phyloP scores from a whole-genome alignment of 371 early-diverging fungal genomes.

The Rhizopus delemar region DNA sequence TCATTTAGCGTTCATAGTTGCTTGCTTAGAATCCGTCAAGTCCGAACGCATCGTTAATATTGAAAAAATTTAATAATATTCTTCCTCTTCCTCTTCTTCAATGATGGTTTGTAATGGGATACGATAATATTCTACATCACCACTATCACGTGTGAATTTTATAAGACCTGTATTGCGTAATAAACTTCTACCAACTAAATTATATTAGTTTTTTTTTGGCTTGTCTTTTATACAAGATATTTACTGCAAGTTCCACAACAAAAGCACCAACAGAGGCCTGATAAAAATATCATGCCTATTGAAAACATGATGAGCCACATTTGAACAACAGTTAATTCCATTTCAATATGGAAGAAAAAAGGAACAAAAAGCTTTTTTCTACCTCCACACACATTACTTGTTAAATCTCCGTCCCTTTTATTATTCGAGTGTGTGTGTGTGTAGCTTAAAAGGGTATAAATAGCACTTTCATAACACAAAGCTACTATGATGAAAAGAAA shows the following conservation, averaged over 20 bases:
- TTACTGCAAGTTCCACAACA: constrained; percentile 53
- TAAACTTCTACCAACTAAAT: constrained; percentile 31
- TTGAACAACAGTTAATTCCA: constrained; percentile 21
- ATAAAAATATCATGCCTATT: constrained; percentile 29
- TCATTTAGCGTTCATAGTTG: constrained; percentile 48
- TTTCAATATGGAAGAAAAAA: not conserved
- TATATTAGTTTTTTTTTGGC: not conserved
- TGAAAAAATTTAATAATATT: constrained; percentile 17
- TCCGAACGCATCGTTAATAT: constrained; percentile 31
- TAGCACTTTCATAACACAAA: too few relatives aligned
- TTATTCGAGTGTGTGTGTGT: too few relatives aligned
- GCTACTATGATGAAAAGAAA: too few relatives aligned
- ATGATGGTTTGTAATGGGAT: constrained; percentile 10
- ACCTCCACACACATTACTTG: too few relatives aligned
- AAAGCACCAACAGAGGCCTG: constrained; percentile 49
- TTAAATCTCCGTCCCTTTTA: too few relatives aligned
- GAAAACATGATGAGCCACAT: constrained; percentile 28
- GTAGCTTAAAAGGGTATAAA: too few relatives aligned
- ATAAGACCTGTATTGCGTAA: constrained; percentile 27
- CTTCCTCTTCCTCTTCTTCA: constrained; percentile 16
- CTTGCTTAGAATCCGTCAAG: constrained; percentile 44
- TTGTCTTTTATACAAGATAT: not conserved
- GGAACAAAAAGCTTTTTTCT: not conserved
- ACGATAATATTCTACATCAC: constrained; percentile 15
- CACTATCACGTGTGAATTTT: constrained; percentile 17